phyloP scores from a whole-genome alignment of 2,329 filamentous ascomycete species.

The Botryosphaeria dothidea region DNA sequence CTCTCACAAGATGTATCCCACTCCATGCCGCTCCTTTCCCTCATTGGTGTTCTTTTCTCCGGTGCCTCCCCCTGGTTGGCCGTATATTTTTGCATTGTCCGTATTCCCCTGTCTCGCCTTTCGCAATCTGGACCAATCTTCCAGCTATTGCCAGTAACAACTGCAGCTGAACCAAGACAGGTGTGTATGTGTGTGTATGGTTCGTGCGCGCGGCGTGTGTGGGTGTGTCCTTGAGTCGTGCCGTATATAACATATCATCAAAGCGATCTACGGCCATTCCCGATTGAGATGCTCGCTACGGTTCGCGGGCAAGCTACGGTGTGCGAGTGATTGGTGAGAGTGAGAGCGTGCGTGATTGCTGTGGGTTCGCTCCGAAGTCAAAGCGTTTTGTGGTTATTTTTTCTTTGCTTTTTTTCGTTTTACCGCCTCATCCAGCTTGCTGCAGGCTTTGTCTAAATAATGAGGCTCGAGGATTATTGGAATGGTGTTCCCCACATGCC shows the following conservation, averaged over 20 bases:
- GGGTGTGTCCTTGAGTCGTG: background rate
- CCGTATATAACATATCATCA: background rate
- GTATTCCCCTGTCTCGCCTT: background rate
- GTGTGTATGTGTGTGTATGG: too few relatives aligned
- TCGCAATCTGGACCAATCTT: too few relatives aligned
- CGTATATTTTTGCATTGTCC: too few relatives aligned
- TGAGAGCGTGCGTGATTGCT: too few relatives aligned
- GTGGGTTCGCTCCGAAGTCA: background rate
- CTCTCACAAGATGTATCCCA: too few relatives aligned
- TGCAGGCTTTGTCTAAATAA: too few relatives aligned
- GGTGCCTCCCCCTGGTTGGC: too few relatives aligned
- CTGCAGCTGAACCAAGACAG: too few relatives aligned
- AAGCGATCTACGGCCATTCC: background rate
- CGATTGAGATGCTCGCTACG: slow-evolving; percentile 1
- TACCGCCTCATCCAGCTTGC: background rate
- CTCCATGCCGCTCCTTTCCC: too few relatives aligned
- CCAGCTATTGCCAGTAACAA: background rate
- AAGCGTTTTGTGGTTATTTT: background rate
- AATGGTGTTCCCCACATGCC: too few relatives aligned
- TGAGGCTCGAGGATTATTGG: too few relatives aligned
- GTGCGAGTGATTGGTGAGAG: background rate
- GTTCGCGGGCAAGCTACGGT: background rate
- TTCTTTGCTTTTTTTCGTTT: background rate
- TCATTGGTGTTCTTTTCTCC: too few relatives aligned
- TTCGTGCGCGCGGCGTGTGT: background rate